Base-by-base conservation (phyloP, 139 green algal genomes). In the Chlorella vulgaris region DNA sequence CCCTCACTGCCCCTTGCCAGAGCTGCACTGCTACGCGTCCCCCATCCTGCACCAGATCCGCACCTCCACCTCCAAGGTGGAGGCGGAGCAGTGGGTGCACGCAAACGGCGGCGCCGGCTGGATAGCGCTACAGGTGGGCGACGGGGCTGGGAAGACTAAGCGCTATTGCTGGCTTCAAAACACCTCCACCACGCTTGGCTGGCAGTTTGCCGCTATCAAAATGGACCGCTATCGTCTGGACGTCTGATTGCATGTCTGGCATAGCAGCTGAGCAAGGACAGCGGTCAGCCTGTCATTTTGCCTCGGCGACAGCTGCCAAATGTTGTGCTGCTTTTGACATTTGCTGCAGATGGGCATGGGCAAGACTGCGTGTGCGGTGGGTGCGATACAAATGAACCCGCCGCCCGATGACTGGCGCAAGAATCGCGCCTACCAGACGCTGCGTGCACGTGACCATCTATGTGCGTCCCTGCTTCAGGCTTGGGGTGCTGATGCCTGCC, bases 1-100 rank as follows among this genome's bases (percentile, higher is more conserved):
- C n/a, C 5, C 68, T 85, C 28, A 67, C 3, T 38, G 31, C 7
- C 66, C 22, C 21, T 38, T 38, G 7, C 1, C 69, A 76, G 73
- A 79, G 3, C 28, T 69, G 53, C 58, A 79, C 53, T 50, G 35
- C 51, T 79, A 55, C 53, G 35, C 68, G 24, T 51, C 29, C 33
- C 73, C 73, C 51, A 68, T 79, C 53, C 73, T 79, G 73, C 73
- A 79, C 73, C 75, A 87, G 22, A 71, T 87, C 29, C 61, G 79
- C 19, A 53, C 75, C 65, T 47, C 24, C 74, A 83, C 39, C 63
- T 83, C 77, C 65, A 68, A 76, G 47, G 40, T 76, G 2, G 77
- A 69, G 77, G 38, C 31, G 13, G 65, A 83, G 77, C 65, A 83
- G 66, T 50, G 43, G 55, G 39, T 87, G 29, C 35, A 69, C 31